A percentile compares a stretch with the other conserved stretches of the same genome.
Conservation (phyloP, 2,329 filamentous ascomycete species). For the Bipolaris zeicola region DNA sequence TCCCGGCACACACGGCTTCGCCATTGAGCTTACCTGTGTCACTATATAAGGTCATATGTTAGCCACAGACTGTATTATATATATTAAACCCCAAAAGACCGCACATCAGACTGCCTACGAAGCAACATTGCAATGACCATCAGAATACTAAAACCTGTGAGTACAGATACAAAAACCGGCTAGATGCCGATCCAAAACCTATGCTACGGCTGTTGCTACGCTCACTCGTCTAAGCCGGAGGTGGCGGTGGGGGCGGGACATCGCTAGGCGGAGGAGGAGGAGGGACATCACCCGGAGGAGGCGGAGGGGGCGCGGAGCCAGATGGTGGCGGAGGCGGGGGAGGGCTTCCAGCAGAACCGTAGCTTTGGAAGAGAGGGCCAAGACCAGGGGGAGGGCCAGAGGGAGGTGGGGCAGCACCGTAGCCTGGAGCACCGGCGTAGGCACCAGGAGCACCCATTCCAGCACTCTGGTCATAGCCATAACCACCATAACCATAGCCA, state of each 20-base stretch:
- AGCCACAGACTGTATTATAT: constrained; percentile 6
- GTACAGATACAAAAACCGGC: background rate
- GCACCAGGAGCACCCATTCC: constrained; percentile 47
- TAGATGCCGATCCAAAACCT: constrained; percentile 1
- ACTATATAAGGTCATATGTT: constrained; percentile 4
- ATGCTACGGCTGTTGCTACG: background rate
- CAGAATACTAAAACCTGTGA: background rate
- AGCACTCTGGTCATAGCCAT: constrained; percentile 40
- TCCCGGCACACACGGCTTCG: constrained; percentile 4
- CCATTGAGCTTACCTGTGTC: constrained; percentile 14
- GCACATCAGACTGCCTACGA: background rate
- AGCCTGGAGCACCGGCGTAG: constrained; percentile 51
- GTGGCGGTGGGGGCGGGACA: constrained; percentile 56
- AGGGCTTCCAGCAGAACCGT: constrained; percentile 59
- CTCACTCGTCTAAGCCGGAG: constrained; percentile 27
- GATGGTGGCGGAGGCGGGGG: constrained; percentile 69
- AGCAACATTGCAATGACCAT: constrained; percentile 3
- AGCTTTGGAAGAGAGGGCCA: constrained; percentile 71
- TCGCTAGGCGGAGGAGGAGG: constrained; percentile 63
- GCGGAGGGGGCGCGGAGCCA: constrained; percentile 64
- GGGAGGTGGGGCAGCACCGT: constrained; percentile 51
- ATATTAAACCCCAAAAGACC: background rate
- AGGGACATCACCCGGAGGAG: constrained; percentile 60
- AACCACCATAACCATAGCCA: constrained; percentile 52
- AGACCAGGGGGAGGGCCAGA: constrained; percentile 58